phyloP scores from a whole-genome alignment of 768 basidiomycete species.

The Pholiota microspora region DNA sequence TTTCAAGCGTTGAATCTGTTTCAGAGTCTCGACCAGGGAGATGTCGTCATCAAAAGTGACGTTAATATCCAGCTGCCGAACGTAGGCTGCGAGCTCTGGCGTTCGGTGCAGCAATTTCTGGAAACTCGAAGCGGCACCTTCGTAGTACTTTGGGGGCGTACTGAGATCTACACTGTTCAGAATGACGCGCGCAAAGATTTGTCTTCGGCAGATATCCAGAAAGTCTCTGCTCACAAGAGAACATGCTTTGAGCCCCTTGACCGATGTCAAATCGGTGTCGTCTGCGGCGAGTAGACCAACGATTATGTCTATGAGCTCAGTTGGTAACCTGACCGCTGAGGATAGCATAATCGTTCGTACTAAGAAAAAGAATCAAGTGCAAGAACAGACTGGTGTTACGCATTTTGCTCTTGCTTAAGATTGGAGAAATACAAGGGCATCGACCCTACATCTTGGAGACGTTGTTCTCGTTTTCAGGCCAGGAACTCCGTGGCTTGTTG shows the following conservation, averaged over 20 bases:
- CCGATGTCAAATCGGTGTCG: background rate
- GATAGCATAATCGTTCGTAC: too few relatives aligned
- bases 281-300: background rate
- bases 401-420: too few relatives aligned
- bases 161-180: background rate
- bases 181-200: constrained; percentile 5
- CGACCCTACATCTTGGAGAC: too few relatives aligned
- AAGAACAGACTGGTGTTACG: too few relatives aligned
- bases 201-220: constrained; percentile 2
- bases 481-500: too few relatives aligned
- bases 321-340: too few relatives aligned
- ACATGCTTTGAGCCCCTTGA: constrained; percentile 10
- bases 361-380: too few relatives aligned
- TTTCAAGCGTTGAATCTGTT: too few relatives aligned
- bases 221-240: constrained; percentile 5
- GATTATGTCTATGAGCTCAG: constrained; percentile 1
- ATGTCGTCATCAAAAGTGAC: background rate
- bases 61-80: constrained; percentile 4
- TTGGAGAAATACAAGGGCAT: too few relatives aligned
- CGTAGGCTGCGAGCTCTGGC: constrained; percentile 5
- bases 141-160: background rate
- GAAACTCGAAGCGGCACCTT: background rate
- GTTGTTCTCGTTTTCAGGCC: too few relatives aligned
- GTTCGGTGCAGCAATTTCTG: background rate
- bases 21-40: too few relatives aligned